phyloP scores from a whole-genome alignment of 192 early-diverging fungal species.

The Coemansia sp. region DNA sequence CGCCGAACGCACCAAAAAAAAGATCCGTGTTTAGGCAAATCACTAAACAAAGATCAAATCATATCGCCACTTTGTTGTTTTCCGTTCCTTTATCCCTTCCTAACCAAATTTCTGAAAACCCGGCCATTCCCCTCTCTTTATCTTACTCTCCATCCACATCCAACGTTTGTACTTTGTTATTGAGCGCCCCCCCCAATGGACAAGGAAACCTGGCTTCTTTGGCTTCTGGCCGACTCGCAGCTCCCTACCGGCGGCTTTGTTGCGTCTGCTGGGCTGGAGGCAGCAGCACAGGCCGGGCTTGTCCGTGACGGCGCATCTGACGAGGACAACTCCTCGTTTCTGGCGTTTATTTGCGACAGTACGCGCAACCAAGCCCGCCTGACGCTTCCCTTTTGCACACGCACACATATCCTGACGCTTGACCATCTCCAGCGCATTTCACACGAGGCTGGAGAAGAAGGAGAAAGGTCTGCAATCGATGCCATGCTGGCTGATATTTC shows the following conservation, averaged over 20 bases:
- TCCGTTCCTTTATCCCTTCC: neutral
- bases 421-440: constrained; percentile 7
- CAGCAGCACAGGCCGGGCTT: constrained; percentile 72
- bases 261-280: constrained; percentile 87
- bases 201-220: constrained; percentile 70
- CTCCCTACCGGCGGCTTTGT: constrained; percentile 96
- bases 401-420: constrained; percentile 16
- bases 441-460: constrained; percentile 21
- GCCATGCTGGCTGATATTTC: constrained; percentile 15
- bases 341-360: constrained; percentile 59
- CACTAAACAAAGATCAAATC: constrained; percentile 10
- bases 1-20: neutral
- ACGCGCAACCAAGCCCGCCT: constrained; percentile 70
- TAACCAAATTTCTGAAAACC: neutral
- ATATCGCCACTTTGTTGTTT: neutral
- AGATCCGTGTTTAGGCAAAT: neutral
- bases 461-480: constrained; percentile 7
- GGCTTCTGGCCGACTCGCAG: constrained; percentile 87
- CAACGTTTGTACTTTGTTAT: neutral
- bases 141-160: neutral
- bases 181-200: constrained; percentile 26
- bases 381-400: constrained; percentile 68
- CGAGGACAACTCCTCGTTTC: constrained; percentile 24
- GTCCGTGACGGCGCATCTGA: constrained; percentile 29
- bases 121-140: neutral